These are phyloP conservation scores for Raffaelea albimanens DNA, from an alignment of 2,329 filamentous ascomycete species.

Conservation along the genomic window DNA sequence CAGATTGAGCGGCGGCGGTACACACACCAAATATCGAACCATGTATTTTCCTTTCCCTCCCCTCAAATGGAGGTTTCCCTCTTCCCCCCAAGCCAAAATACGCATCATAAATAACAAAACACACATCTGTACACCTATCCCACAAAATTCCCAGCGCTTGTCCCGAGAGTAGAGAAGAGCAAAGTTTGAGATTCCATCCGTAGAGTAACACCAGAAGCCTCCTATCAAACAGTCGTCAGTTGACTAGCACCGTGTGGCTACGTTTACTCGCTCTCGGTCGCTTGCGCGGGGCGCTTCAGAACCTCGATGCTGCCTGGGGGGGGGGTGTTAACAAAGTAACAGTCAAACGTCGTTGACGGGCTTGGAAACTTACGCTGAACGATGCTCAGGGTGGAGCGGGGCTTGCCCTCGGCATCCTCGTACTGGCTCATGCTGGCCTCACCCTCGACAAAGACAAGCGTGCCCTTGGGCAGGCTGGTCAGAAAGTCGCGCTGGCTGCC, in stretches of 20 bases:
- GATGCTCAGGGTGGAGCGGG: slow-evolving; percentile 55
- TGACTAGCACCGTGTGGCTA: too few species aligned
- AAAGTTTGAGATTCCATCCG: background rate
- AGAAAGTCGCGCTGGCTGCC: slow-evolving; percentile 64
- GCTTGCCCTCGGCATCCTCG: slow-evolving; percentile 62
- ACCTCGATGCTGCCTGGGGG: slow-evolving; percentile 33
- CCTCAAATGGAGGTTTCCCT: too few species aligned
- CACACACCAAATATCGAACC: too few species aligned
- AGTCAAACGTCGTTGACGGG: background rate
- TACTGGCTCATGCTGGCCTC: slow-evolving; percentile 62
- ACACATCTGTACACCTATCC: background rate
- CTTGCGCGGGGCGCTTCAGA: slow-evolving; percentile 27
- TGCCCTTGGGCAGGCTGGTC: slow-evolving; percentile 68
- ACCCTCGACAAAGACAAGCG: slow-evolving; percentile 74
- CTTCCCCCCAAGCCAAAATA: background rate
- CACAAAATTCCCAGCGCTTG: background rate
- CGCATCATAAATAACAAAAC: background rate
- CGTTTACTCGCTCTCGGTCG: slow-evolving; percentile 3
- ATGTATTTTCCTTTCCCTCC: too few species aligned
- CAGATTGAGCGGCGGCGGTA: background rate
- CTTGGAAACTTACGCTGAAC: slow-evolving; percentile 60
- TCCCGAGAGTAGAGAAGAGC: slow-evolving; percentile 4
- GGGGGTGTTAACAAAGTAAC: too few species aligned
- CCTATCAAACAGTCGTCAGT: too few species aligned
- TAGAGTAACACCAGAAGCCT: background rate